Conservation (phyloP, 176 grass and related monocot genomes). For the Carex parvula region DNA sequence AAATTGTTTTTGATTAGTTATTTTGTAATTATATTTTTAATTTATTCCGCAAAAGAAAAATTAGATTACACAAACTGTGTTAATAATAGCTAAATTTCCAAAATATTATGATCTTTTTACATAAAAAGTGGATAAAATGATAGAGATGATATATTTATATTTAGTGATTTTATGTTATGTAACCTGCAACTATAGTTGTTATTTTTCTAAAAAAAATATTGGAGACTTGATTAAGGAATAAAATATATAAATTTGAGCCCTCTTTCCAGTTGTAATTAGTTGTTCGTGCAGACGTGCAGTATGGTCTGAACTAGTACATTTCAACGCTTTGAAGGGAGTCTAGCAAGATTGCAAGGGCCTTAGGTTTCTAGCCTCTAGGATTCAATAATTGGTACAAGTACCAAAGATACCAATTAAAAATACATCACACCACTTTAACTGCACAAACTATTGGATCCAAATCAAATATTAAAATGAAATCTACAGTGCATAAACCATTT, state of each 20-base stretch:
- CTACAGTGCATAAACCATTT: background rate
- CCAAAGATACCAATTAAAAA: background rate
- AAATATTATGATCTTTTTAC: background rate
- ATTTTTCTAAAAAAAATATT: background rate
- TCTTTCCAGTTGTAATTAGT: background rate
- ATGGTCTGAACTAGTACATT: too few relatives aligned
- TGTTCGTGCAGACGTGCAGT: too few relatives aligned
- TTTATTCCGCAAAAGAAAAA: background rate
- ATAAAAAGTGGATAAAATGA: background rate
- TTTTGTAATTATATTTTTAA: too few relatives aligned
- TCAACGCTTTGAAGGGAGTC: background rate
- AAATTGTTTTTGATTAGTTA: background rate
- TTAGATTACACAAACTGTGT: background rate
- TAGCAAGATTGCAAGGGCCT: background rate
- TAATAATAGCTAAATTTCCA: background rate
- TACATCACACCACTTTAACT: background rate
- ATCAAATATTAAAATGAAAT: background rate
- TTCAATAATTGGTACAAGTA: constrained; percentile 14
- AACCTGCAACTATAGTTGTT: background rate
- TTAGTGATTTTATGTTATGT: background rate
- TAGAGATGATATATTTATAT: background rate
- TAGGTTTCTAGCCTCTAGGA: background rate
- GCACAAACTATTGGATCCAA: background rate
- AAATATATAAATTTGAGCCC: background rate
- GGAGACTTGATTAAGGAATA: background rate